Evolutionary conservation across 371 early-diverging fungal genomes (phyloP), one percentile per base, ranked within the genome.

Genomic region (Parasitella parasitica): DNA sequence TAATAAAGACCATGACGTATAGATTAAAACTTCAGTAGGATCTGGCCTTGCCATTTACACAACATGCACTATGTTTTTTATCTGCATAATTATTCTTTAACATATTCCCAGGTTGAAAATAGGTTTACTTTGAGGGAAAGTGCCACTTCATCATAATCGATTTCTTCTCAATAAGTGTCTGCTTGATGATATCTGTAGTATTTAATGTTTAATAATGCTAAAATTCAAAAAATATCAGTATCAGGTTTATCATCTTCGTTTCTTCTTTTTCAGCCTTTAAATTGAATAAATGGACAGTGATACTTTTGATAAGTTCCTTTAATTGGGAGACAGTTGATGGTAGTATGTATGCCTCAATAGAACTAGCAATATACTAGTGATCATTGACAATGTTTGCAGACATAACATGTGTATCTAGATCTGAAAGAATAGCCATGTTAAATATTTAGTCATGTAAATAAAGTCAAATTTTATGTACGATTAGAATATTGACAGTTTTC

Each of bases 221-320:
- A 12, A 37, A 13, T 39, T 57, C 36, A 49, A 58, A 49, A 58
- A 36, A 57, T 57, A 49, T 58, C 11, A 58, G 49, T 58, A 49
- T 49, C 35, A 58, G 57, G 49, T 48, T 54, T 54, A 54, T 38
- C 54, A 38, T 53, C 43, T 38, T 30, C 32, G 24, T 34, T 57
- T 57, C 24, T 20, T 57, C 24, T 37, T 48, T 36, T 49, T 26
- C 28, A 55, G 39, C 55, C 41, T 55, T 55, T 1, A 39, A 41
- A 55, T 55, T 41, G 18, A 55, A 55, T 39, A 55, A 27, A 26
- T 37, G 39, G 27, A 27, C 39, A 39, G 27, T 55, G 41, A 55
- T 4, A 55, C 16, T 7, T 28, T 55, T 55, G 28, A 22, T 28
- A 7, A 26, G 39, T 54, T 37, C 24, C 26, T 43, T 39, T 12